phyloP scores from a whole-genome alignment of 2,329 filamentous ascomycete genomes.

The Ophiognomonia clavigignenti-juglandacearum region DNA sequence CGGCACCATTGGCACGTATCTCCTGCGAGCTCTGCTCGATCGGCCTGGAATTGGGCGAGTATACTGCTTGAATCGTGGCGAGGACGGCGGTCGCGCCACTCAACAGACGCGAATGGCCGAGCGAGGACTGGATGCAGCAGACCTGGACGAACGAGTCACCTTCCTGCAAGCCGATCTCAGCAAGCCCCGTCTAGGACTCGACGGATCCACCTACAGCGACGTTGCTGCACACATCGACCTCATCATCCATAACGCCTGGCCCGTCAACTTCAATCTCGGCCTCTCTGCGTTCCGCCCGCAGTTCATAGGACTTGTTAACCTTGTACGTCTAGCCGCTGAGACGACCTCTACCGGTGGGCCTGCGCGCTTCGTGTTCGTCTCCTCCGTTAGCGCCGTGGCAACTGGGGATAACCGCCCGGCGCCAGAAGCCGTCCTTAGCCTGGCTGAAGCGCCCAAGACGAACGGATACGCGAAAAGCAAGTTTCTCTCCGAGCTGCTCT shows the following conservation, averaged over 20 bases:
- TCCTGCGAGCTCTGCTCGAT: neutral
- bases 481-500: conserved; percentile 30
- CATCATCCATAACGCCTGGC: conserved; percentile 43
- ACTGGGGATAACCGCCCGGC: neutral
- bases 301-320: conserved; percentile 35
- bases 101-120: neutral
- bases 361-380: conserved; percentile 41
- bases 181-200: conserved; percentile 18
- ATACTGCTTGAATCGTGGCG: neutral
- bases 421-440: conserved; percentile 2
- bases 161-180: conserved; percentile 19
- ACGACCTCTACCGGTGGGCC: conserved; percentile 14
- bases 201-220: conserved; percentile 11
- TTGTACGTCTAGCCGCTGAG: conserved; percentile 30
- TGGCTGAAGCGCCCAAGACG: conserved; percentile 21
- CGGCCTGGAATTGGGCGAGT: neutral
- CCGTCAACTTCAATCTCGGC: conserved; percentile 45
- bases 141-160: conserved; percentile 15
- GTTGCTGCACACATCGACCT: conserved; percentile 14
- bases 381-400: conserved; percentile 42
- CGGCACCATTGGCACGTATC: conserved; percentile 2
- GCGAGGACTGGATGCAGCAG: neutral
- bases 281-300: conserved; percentile 39
- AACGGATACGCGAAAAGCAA: conserved; percentile 31
- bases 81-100: conserved; percentile 1